Evolutionary conservation across 2,329 filamentous ascomycete genomes (phyloP), one percentile per base, ranked within the genome.

Genomic region (Pyrenophora seminiperda): DNA sequence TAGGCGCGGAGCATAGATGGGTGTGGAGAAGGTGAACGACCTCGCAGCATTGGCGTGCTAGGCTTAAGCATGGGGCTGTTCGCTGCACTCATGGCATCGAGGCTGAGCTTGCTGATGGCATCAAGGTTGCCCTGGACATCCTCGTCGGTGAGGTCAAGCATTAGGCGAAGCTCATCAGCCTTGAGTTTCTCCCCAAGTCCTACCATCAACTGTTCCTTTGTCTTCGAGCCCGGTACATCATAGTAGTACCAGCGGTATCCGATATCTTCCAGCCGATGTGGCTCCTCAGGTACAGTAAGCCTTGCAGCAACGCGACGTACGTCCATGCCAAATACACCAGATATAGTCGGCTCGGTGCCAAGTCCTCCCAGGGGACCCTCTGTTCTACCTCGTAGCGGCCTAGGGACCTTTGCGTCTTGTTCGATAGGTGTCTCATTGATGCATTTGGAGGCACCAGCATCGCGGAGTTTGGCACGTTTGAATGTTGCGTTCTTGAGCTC

Each of bases 321-420:
- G 29, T 73, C 69, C 68, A 72, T 70, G 33, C 70, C 70, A 53
- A 73, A 73, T 5, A 73, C 61, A 41, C 68, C 70, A 22, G 69
- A 72, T 34, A 73, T 58, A 18, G 61, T 53, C 2, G 62, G 59
- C 40, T 72, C 69, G 39, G 51, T 59, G 50, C 63, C 68, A 17
- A 69, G 54, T 1, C 64, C 65, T 17, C 63, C 68, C 10, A 72
- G 52, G 10, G 51, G 62, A 2, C 63, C 65, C 44, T 67, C 59
- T 7, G 57, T 45, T 34, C 56, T 54, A 24, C 64, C 51, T 19
- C 69, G 65, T 1, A 73, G 51, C 11, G 67, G 47, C 41, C 56
- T 58, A 3, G 70, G 70, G 3, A 73, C 67, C 18, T 68, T 70
- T 29, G 67, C 68, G 27, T 63, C 66, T 37, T 61, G 61, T 33